Conservation (phyloP, 495 filamentous ascomycete genomes). For the Trichoderma parareesei region DNA sequence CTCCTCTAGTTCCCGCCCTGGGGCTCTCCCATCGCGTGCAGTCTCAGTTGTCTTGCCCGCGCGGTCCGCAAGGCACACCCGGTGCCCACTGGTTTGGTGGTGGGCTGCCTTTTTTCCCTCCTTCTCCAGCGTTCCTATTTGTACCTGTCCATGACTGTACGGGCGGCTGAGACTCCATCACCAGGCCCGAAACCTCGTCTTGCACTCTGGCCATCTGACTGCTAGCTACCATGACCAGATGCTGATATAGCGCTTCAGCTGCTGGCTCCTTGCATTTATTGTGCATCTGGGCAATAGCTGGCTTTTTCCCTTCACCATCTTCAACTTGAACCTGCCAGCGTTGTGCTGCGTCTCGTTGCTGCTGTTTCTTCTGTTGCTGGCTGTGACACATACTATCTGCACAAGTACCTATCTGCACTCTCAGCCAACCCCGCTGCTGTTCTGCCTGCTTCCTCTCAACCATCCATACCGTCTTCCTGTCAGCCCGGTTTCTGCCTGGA, state of each 20-base stretch:
- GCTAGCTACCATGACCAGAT: constrained; percentile 12
- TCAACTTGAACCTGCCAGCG: neutral
- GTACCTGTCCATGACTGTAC: constrained; percentile 11
- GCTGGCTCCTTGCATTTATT: constrained; percentile 11
- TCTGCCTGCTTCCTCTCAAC: neutral
- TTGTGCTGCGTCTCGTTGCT: neutral
- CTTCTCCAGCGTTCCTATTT: constrained; percentile 11
- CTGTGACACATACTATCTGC: neutral
- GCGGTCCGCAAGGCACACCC: constrained; percentile 10
- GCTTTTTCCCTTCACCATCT: neutral
- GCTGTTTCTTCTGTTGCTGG: neutral
- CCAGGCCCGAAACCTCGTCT: constrained; percentile 21
- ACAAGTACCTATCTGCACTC: neutral
- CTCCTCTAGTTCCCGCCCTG: neutral
- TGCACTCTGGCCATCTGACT: constrained; percentile 29
- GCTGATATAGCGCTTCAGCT: constrained; percentile 8
- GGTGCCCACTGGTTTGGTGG: constrained; percentile 10
- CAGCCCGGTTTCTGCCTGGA: neutral
- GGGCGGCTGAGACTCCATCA: constrained; percentile 29
- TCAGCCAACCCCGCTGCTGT: neutral
- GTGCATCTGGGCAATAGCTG: neutral
- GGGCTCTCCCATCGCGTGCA: neutral
- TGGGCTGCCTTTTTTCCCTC: constrained; percentile 12
- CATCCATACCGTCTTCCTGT: neutral
- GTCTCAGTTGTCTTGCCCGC: neutral